These are phyloP conservation scores for Agaricus blazei DNA, from an alignment of 768 basidiomycete species.

Conservation along the genomic window DNA sequence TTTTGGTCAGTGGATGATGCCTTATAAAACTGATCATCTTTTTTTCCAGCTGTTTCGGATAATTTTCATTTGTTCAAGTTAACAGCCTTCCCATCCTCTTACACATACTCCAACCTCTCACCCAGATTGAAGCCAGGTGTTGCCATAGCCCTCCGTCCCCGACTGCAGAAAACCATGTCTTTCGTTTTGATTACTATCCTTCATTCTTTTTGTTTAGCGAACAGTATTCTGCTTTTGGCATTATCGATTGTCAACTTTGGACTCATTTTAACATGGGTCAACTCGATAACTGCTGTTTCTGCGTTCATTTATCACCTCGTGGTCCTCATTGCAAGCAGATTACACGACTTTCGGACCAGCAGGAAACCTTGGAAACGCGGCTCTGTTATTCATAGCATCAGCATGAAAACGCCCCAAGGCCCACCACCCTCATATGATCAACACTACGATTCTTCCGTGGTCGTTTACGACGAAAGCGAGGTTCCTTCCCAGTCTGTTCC, in stretches of 20 bases:
- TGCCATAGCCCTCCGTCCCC: neutral
- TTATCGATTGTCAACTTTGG: conserved; percentile 23
- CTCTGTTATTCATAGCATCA: neutral
- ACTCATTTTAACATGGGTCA: conserved; percentile 21
- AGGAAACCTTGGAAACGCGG: neutral
- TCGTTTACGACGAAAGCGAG: neutral
- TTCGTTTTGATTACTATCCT: neutral
- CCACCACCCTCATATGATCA: neutral
- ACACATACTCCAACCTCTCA: neutral
- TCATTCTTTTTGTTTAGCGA: neutral
- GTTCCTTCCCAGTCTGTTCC: neutral
- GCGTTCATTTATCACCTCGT: conserved; percentile 17
- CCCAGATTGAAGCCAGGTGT: neutral
- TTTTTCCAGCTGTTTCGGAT: too few relatives aligned
- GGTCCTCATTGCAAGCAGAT: conserved; percentile 9
- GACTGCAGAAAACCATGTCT: neutral
- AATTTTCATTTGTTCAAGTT: neutral
- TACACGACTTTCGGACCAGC: neutral
- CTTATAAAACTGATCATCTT: too few relatives aligned
- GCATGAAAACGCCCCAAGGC: neutral
- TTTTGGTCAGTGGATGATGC: too few relatives aligned
- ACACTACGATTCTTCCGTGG: neutral
- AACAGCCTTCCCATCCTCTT: neutral
- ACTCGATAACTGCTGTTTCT: conserved; percentile 16
- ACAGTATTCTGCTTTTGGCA: conserved; percentile 7